Evolutionary conservation across 352 stramenopile species (phyloP), one percentile per base, ranked within the genome.

Genomic region (Hyaloperonospora arabidopsidis): DNA sequence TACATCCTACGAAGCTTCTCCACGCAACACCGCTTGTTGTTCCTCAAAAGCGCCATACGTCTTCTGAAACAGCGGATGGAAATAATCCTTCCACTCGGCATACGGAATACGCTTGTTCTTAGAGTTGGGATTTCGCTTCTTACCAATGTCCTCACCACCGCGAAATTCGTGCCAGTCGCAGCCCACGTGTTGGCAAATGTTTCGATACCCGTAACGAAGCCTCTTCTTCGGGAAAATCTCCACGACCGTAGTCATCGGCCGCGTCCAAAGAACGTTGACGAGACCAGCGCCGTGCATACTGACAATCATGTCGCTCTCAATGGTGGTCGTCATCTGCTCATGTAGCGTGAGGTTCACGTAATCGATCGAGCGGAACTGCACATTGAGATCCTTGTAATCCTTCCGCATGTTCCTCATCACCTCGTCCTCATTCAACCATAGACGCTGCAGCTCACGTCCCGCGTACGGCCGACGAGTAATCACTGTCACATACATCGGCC

Each of bases 221-320:
- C 67, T 63, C 10, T 63, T 8, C 25, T 68, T 69, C 0, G 79
- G 82, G 46, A 92, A 92, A 52, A 92, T 89, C 58, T 92, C 82
- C 18, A 92, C 18, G 10, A 92, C 61, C 8, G 66, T 63, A 18
- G 75, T 85, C 53, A 58, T 52, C 0, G 76, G 76, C 5, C 69
- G 67, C 12, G 76, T 55, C 76, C 79, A 92, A 0, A 86, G 15
- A 0, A 90, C 70, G 44, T 93, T 93, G 3, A 88, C 77, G 47
- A 93, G 72, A 17, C 82, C 82, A 17, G 82, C 82, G 40, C 82
- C 82, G 51, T 93, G 82, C 82, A 90, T 93, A 5, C 79, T 70
- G 43, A 93, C 80, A 18, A 93, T 76, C 29, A 93, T 70, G 51
- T 89, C 79, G 44, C 79, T 90, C 14, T 79, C 61, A 5, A 82